phyloP scores from a whole-genome alignment of 805 yeast genomes.

The Lipomyces orientalis region DNA sequence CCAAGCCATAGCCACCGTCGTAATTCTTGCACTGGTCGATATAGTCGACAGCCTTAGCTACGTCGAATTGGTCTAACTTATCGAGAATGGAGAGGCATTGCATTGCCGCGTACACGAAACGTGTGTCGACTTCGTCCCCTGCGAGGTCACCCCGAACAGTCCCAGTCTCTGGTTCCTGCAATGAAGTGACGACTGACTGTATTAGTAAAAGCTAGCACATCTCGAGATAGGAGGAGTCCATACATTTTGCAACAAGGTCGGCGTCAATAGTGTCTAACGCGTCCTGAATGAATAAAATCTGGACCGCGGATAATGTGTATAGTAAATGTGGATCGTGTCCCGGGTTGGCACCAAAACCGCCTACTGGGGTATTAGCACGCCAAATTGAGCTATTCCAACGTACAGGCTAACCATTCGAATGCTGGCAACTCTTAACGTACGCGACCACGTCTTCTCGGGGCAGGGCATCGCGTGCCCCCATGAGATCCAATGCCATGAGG shows the following conservation, averaged over 20 bases:
- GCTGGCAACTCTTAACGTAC: conserved; percentile 74
- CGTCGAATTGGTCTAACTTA: conserved; percentile 55
- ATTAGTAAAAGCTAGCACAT: not conserved
- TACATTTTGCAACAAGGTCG: conserved; percentile 49
- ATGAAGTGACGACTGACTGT: conserved; percentile 41
- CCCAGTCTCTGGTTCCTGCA: conserved; percentile 65
- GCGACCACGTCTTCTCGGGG: conserved; percentile 64
- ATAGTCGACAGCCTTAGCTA: conserved; percentile 68
- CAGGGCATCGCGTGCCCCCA: conserved; percentile 63
- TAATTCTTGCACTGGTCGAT: conserved; percentile 78
- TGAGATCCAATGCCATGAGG: conserved; percentile 68
- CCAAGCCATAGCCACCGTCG: conserved; percentile 94
- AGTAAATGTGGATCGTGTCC: conserved; percentile 86
- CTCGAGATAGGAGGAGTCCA: conserved; percentile 36
- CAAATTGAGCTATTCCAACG: not conserved
- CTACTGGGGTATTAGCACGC: conserved; percentile 43
- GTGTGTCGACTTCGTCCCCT: conserved; percentile 90
- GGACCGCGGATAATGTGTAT: conserved; percentile 85
- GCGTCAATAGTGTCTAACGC: conserved; percentile 54
- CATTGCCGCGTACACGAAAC: conserved; percentile 85
- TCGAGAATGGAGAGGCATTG: conserved; percentile 75
- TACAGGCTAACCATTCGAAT: conserved; percentile 41
- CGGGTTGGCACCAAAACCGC: conserved; percentile 92
- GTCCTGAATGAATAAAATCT: conserved; percentile 71
- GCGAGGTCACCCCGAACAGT: conserved; percentile 58